Conservation (phyloP, 345 rosid species). For the Reutealis trisperma region DNA sequence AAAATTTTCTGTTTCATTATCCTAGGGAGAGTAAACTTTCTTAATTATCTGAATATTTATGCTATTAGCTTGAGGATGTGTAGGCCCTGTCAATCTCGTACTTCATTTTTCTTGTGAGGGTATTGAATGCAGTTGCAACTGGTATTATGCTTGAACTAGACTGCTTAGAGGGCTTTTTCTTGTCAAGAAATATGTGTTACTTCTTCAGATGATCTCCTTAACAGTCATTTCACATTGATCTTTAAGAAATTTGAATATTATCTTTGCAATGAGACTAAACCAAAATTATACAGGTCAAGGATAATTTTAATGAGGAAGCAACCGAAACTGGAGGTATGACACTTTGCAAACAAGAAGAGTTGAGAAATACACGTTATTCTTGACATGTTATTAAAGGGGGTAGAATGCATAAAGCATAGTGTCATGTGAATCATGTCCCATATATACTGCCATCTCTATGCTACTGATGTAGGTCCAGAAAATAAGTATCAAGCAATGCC, state of each 20-base stretch:
- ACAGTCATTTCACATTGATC: not conserved
- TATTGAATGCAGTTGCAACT: not conserved
- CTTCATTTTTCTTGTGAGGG: not conserved
- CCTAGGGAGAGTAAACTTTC: not conserved
- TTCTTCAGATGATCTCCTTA: slow-evolving; percentile 10
- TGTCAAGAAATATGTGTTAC: not conserved
- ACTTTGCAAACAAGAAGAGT: not conserved
- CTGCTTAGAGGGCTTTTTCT: not conserved
- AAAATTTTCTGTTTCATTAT: not conserved
- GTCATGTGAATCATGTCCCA: not conserved
- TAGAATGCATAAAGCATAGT: not conserved
- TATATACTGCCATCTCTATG: not conserved
- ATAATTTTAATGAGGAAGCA: slow-evolving; percentile 21
- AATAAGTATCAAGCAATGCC: not conserved
- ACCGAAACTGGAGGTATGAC: slow-evolving; percentile 36
- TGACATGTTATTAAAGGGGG: not conserved
- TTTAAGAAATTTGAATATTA: not conserved
- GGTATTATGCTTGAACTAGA: not conserved
- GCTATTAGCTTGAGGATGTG: not conserved
- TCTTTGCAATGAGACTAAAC: too few relatives aligned
- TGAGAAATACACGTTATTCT: not conserved
- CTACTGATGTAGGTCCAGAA: not conserved
- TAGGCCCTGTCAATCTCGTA: not conserved
- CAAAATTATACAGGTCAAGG: slow-evolving; percentile 32
- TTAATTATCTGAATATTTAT: not conserved